These are phyloP conservation scores for Psidium friedrichsthalianum DNA, from an alignment of 345 rosid species.

Conservation along the genomic window DNA sequence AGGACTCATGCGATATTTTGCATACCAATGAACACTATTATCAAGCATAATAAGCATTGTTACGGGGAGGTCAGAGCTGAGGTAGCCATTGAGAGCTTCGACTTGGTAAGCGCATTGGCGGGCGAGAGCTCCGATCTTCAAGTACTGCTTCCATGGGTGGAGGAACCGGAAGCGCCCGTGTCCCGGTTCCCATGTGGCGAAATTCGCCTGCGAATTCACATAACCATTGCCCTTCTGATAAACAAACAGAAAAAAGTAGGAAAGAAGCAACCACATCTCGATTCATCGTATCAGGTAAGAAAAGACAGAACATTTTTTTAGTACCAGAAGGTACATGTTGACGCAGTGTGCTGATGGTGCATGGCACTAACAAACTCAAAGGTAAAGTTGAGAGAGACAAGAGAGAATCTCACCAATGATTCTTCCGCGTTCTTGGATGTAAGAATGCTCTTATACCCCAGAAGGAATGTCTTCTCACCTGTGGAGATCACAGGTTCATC, in stretches of 20 bases:
- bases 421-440: constrained; percentile 56
- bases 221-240: not conserved
- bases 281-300: not conserved
- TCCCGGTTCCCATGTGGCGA: constrained; percentile 81
- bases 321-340: not conserved
- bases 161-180: constrained; percentile 59
- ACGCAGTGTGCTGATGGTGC: not conserved
- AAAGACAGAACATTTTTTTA: not conserved
- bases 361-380: not conserved
- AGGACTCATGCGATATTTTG: not conserved
- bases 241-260: not conserved
- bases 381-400: not conserved
- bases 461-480: constrained; percentile 22
- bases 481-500: constrained; percentile 9
- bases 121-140: constrained; percentile 45
- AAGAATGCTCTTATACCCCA: constrained; percentile 41
- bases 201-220: constrained; percentile 43
- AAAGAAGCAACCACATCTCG: not conserved
- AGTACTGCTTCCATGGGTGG: constrained; percentile 74
- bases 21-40: not conserved
- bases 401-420: constrained; percentile 31
- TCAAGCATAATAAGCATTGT: not conserved
- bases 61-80: constrained; percentile 40
- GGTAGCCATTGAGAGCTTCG: constrained; percentile 45
- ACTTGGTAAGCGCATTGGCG: constrained; percentile 72